phyloP scores from a whole-genome alignment of 2,329 filamentous ascomycete species.

The Chaetomium strumarium region DNA sequence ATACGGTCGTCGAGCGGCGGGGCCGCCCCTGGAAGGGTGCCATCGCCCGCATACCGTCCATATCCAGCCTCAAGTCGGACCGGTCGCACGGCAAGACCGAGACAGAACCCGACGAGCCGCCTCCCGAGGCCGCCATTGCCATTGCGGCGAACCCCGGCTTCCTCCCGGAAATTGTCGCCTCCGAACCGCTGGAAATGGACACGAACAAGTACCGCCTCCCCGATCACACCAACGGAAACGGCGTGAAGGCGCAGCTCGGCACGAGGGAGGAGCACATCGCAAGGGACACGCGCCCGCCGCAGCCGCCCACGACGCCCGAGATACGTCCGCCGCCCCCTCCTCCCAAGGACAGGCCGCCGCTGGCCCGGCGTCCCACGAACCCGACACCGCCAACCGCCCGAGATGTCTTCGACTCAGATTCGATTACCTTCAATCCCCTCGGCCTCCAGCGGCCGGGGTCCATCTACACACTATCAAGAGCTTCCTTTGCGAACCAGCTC shows the following conservation, averaged over 20 bases:
- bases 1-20: slow-evolving; percentile 53
- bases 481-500: slow-evolving; percentile 88
- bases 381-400: slow-evolving; percentile 24
- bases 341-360: slow-evolving; percentile 49
- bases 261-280: slow-evolving; percentile 54
- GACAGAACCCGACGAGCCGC: slow-evolving; percentile 24
- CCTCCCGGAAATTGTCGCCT: slow-evolving; percentile 48
- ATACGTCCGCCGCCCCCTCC: slow-evolving; percentile 39
- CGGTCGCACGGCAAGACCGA: slow-evolving; percentile 19
- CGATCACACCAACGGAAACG: slow-evolving; percentile 63
- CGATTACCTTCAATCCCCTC: slow-evolving; percentile 57
- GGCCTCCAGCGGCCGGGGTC: slow-evolving; percentile 69
- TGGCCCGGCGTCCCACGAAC: slow-evolving; percentile 22
- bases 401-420: slow-evolving; percentile 44
- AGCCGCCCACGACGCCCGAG: slow-evolving; percentile 31
- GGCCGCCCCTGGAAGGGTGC: slow-evolving; percentile 68
- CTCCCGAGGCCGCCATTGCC: slow-evolving; percentile 27
- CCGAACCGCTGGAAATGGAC: slow-evolving; percentile 56
- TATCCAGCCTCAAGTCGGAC: slow-evolving; percentile 27
- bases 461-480: slow-evolving; percentile 87
- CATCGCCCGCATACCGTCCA: slow-evolving; percentile 46
- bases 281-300: slow-evolving; percentile 38
- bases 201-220: slow-evolving; percentile 69
- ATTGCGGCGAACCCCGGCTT: slow-evolving; percentile 31
- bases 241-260: slow-evolving; percentile 55